Base-by-base conservation (phyloP, 2,329 filamentous ascomycete species). In the Penicillium capsulatum region DNA sequence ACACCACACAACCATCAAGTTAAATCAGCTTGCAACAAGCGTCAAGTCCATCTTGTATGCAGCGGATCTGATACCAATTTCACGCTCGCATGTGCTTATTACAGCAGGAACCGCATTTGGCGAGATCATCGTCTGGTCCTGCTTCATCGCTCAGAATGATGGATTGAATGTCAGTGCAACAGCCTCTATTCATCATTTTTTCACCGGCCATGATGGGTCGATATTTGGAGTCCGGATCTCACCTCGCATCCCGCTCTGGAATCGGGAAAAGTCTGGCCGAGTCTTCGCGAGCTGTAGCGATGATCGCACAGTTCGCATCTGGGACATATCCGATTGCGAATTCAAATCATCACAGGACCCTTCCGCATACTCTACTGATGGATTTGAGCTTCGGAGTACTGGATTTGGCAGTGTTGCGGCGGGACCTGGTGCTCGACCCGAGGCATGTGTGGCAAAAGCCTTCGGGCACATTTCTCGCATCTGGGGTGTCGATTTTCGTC, bases 241-340 rank as follows among this genome's bases (percentile, higher is more conserved):
- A 0, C 68, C 75, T 1, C 58, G 68, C 50, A 63, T 83, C 14
- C 45, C 47, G 5, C 50, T 66, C 15, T 46, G 60, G 2, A 61
- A 67, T 10, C 53, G 46, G 11, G 69, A 67, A 0, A 59, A 57
- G 5, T 59, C 59, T 14, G 68, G 70, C 17, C 74, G 85, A 36
- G 63, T 95, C n/a, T 72, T 98, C 22, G 86, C 84, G 10, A 96
- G 86, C 55, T 98, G 92, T 61, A 97, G 91, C 57, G 92, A 98
- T 59, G 92, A 98, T 64, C 77, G 92, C 35, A 95, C 89, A 0
- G 80, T 98, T 15, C 76, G 86, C 10, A 67, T 97, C 1, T 97
- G 92, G 91, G 80, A 95, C 57, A 79, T 96, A 6, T 81, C 82
- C 0, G 73, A 80, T 40, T 69, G 71, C 26, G 58, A 59, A 3